A percentile compares a stretch with the other conserved stretches of the same genome.
Evolutionary conservation across 352 stramenopile genomes (phyloP).

Genomic region (Globisporangium okanoganense): DNA sequence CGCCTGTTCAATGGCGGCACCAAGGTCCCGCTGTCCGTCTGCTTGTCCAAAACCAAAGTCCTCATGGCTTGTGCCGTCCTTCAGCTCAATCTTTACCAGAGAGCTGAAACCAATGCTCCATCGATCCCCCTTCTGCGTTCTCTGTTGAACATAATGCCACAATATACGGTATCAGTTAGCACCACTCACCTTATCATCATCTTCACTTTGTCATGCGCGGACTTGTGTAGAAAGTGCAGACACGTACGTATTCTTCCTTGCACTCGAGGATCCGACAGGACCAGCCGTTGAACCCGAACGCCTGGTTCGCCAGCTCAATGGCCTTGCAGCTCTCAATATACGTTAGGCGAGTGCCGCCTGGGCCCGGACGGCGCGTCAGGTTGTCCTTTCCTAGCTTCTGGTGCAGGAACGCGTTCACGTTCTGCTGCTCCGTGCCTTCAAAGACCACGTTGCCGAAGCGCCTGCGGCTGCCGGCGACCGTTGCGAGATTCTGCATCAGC

Average conservation of each 20-base stretch:
- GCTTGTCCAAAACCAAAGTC: slow-evolving; percentile 79
- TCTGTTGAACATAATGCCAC: slow-evolving; percentile 24
- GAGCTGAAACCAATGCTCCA: slow-evolving; percentile 80
- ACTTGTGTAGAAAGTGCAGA: not conserved
- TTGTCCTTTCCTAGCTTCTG: slow-evolving; percentile 83
- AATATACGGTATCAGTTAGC: not conserved
- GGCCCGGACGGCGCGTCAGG: slow-evolving; percentile 58
- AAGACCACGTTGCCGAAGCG: slow-evolving; percentile 71
- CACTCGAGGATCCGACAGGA: slow-evolving; percentile 79
- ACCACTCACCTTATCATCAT: not conserved
- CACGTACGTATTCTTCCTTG: slow-evolving; percentile 83
- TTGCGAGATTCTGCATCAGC: slow-evolving; percentile 16
- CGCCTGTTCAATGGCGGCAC: slow-evolving; percentile 71
- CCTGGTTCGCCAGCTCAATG: slow-evolving; percentile 84
- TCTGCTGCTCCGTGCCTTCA: slow-evolving; percentile 35
- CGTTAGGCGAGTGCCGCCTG: slow-evolving; percentile 68
- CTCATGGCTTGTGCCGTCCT: slow-evolving; percentile 81
- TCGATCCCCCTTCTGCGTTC: slow-evolving; percentile 60
- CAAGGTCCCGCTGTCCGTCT: slow-evolving; percentile 72
- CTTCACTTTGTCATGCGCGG: not conserved
- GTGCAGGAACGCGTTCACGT: slow-evolving; percentile 67
- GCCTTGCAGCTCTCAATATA: slow-evolving; percentile 90
- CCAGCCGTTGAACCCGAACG: slow-evolving; percentile 89
- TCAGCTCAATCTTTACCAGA: slow-evolving; percentile 80
- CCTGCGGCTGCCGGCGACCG: not conserved